phyloP scores from a whole-genome alignment of 495 filamentous ascomycete species.

The Aspergillus sparsus region DNA sequence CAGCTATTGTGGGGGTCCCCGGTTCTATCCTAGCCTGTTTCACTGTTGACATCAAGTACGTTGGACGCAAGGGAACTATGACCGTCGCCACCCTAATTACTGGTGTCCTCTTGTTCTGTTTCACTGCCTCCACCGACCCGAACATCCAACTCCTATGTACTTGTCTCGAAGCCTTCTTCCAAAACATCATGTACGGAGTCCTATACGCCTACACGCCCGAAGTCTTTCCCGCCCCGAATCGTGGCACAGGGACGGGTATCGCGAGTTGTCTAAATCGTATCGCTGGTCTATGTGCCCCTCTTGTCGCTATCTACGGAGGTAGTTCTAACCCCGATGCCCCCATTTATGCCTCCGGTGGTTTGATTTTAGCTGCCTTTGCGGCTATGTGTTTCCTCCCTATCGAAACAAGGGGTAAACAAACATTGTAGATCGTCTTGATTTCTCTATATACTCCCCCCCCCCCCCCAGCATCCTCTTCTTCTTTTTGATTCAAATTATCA shows the following conservation, averaged over 20 bases:
- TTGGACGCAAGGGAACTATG: slow-evolving; percentile 64
- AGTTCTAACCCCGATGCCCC: slow-evolving; percentile 46
- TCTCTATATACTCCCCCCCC: neutral
- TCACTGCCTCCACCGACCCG: slow-evolving; percentile 52
- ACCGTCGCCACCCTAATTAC: slow-evolving; percentile 54
- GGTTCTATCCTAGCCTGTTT: slow-evolving; percentile 57
- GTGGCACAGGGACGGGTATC: slow-evolving; percentile 61
- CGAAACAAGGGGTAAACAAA: slow-evolving; percentile 54
- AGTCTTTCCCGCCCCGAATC: slow-evolving; percentile 59
- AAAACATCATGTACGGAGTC: slow-evolving; percentile 66
- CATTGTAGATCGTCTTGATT: slow-evolving; percentile 33
- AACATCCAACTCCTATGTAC: slow-evolving; percentile 53
- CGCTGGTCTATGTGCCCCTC: slow-evolving; percentile 57
- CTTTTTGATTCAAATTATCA: too few relatives aligned
- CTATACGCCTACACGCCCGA: slow-evolving; percentile 64
- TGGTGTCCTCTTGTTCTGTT: slow-evolving; percentile 59
- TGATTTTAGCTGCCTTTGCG: slow-evolving; percentile 53
- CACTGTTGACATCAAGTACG: slow-evolving; percentile 58
- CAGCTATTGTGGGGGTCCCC: slow-evolving; percentile 57
- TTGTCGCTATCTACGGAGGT: slow-evolving; percentile 56
- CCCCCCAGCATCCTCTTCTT: neutral
- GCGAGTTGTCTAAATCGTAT: slow-evolving; percentile 59
- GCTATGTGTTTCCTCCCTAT: slow-evolving; percentile 56
- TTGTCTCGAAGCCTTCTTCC: slow-evolving; percentile 59
- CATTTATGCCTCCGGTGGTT: slow-evolving; percentile 53